Conservation (phyloP, 2,329 filamentous ascomycete species). For the Paracoccidioides brasiliensis region DNA sequence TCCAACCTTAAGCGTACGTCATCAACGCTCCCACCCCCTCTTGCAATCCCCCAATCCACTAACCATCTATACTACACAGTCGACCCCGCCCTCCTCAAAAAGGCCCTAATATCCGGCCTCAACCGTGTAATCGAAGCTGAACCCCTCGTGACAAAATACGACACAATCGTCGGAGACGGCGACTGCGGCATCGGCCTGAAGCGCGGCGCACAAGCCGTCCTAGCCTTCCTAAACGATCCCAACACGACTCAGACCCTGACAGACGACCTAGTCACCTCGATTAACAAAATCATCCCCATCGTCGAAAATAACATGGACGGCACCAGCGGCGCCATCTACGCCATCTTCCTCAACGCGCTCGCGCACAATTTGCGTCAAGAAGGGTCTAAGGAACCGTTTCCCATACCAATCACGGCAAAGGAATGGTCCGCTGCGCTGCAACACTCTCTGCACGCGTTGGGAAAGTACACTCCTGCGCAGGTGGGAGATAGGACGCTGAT, state of each 20-base stretch:
- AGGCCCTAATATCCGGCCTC: slow-evolving; percentile 42
- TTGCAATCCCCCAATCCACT: background rate
- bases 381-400: slow-evolving; percentile 31
- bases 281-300: slow-evolving; percentile 48
- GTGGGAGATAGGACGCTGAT: slow-evolving; percentile 83
- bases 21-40: background rate
- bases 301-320: slow-evolving; percentile 62
- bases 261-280: slow-evolving; percentile 46
- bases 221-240: slow-evolving; percentile 30
- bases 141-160: slow-evolving; percentile 52
- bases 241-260: slow-evolving; percentile 27
- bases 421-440: slow-evolving; percentile 57
- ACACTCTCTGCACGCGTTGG: slow-evolving; percentile 56
- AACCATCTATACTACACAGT: slow-evolving; percentile 5
- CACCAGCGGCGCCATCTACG: slow-evolving; percentile 63
- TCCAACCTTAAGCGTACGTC: slow-evolving; percentile 40
- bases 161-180: slow-evolving; percentile 77
- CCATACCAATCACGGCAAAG: slow-evolving; percentile 33
- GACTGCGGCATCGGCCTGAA: slow-evolving; percentile 81
- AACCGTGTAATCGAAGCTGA: slow-evolving; percentile 50
- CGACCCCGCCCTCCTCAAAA: slow-evolving; percentile 29
- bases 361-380: slow-evolving; percentile 52
- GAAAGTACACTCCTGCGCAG: slow-evolving; percentile 76
- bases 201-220: slow-evolving; percentile 61
- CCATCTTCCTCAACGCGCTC: slow-evolving; percentile 83